Evolutionary conservation across 441 rosid species (phyloP), one percentile per base, ranked within the genome.

Genomic region (Pelargonium australe): DNA sequence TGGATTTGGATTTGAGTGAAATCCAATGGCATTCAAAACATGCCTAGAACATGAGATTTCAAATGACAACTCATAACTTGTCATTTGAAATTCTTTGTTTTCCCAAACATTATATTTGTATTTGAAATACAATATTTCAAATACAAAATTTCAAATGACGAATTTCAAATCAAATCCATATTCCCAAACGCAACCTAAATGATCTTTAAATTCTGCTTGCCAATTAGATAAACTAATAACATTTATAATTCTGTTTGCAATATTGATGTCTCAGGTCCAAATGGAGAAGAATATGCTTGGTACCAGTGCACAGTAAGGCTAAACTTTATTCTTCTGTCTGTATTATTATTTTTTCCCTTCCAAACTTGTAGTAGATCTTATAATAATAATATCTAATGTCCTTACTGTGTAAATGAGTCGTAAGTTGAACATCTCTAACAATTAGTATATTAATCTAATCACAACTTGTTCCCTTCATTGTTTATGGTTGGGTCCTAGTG

Each of bases 241-340:
- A 31, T 49, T 68, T 20, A 47, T 77, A 4, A 67, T 63, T 20
- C 40, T 47, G 41, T 63, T 76, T 69, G 41, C 28, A 55, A 2
- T 25, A 25, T 25, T 25, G 37, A 3, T 20, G 71, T 80, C 66
- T 76, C 84, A 95, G 99, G 99, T 68, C 97, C 96, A 44, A 85
- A 77, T 68, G 98, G 93, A 76, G 97, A 95, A 85, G 89, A 89
- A 75, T 90, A 85, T 79, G 99, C 97, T 6, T 95, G 98, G 99
- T 95, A 92, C 77, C 97, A 95, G 85, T 95, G 99, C 79, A 95
- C 95, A 78, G 99, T 95, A 87, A 70, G 86, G 71, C 63, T 72
- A 66, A 70, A 25, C 66, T 69, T 4, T 28, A 47, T 70, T 6
- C 60, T 28, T 55, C 31, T 47, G 37, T 31, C 37, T 65, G 65